These are phyloP conservation scores for Holtermannia corniformis DNA, from an alignment of 768 basidiomycete species.

Conservation along the genomic window DNA sequence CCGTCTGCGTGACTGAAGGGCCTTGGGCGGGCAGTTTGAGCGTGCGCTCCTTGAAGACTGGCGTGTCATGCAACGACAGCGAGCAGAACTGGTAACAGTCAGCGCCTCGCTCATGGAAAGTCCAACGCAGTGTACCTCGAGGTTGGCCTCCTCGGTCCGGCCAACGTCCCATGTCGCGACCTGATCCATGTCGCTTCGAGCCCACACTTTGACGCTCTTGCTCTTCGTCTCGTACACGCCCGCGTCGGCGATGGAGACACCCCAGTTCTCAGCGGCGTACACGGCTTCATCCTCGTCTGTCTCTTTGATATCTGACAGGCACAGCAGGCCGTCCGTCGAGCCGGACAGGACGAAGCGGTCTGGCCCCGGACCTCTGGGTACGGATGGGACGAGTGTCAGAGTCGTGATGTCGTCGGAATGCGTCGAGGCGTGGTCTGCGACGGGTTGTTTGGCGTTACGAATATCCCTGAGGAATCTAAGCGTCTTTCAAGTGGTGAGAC, in stretches of 20 bases:
- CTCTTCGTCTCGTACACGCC: constrained; percentile 50
- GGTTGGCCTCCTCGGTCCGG: constrained; percentile 20
- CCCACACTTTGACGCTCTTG: constrained; percentile 52
- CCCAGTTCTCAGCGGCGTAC: constrained; percentile 73
- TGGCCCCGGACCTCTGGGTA: constrained; percentile 29
- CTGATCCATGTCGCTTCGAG: constrained; percentile 89
- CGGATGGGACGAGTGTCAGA: constrained; percentile 49
- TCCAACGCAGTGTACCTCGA: constrained; percentile 33
- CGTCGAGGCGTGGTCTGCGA: constrained; percentile 70
- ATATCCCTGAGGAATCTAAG: constrained; percentile 60
- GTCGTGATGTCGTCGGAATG: constrained; percentile 90
- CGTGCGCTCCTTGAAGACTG: constrained; percentile 24
- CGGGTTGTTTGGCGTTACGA: constrained; percentile 59
- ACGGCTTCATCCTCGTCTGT: constrained; percentile 81
- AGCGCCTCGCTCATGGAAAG: no score
- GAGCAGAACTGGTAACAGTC: not conserved
- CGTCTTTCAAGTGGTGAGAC: not conserved
- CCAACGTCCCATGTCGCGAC: constrained; percentile 66
- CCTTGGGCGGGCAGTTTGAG: constrained; percentile 13
- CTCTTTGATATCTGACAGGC: constrained; percentile 47
- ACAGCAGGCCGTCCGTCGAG: constrained; percentile 74
- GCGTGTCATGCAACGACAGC: constrained; percentile 22
- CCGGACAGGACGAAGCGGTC: constrained; percentile 59
- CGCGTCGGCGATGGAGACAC: constrained; percentile 65
- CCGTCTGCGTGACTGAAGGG: constrained; percentile 18